phyloP scores from a whole-genome alignment of 73 alveolate genomes.

The Symbiodinium pilosum region DNA sequence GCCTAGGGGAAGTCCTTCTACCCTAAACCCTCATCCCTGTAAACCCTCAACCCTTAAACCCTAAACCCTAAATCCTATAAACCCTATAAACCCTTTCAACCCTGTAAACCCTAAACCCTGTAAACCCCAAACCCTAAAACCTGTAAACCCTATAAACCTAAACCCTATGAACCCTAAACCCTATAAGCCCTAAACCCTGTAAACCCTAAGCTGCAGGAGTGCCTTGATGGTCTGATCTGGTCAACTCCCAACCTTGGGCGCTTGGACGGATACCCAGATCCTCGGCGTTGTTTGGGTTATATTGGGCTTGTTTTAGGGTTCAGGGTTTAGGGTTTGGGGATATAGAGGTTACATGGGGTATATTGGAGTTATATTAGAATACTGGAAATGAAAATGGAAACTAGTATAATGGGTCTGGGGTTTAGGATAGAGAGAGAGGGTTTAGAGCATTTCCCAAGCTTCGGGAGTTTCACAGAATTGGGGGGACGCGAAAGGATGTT shows the following conservation, averaged over 20 bases:
- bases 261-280: slow-evolving; percentile 50
- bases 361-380: too few species aligned
- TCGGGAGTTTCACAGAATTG: too few species aligned
- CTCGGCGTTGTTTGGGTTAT: too few species aligned
- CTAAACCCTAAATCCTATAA: neutral
- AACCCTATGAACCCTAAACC: neutral
- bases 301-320: neutral
- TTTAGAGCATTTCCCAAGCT: too few species aligned
- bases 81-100: neutral
- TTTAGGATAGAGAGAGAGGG: too few species aligned
- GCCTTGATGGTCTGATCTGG: slow-evolving; percentile 81
- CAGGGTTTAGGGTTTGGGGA: neutral
- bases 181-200: neutral
- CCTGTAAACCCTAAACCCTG: neutral
- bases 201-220: neutral
- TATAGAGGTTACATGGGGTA: too few species aligned
- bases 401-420: too few species aligned
- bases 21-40: too few species aligned
- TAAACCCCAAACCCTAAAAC: neutral
- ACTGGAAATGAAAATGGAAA: too few species aligned
- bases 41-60: neutral
- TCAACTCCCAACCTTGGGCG: slow-evolving; percentile 74
- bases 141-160: neutral
- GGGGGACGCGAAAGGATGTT: too few species aligned
- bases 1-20: too few species aligned